Evolutionary conservation across 768 basidiomycete genomes (phyloP).

Genomic region (Strobilomyces echinocephalus): DNA sequence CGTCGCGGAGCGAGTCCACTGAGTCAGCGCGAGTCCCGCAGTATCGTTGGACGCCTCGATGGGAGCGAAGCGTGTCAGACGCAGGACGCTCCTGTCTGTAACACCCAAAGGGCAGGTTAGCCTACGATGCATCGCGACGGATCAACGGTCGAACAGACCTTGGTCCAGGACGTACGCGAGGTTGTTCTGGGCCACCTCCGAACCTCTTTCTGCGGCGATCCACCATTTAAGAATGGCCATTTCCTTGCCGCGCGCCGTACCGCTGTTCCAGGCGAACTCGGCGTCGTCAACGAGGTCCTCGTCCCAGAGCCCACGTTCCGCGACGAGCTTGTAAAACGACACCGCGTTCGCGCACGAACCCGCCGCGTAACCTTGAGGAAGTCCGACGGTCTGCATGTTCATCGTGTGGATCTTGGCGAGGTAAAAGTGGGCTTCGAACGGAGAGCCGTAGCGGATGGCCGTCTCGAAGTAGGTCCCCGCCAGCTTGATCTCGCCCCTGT

Average conservation of each 20-base stretch:
- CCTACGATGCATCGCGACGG: slow-evolving; percentile 30
- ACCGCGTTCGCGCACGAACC: slow-evolving; percentile 88
- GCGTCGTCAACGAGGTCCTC: slow-evolving; percentile 81
- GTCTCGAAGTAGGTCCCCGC: slow-evolving; percentile 78
- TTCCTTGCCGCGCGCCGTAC: slow-evolving; percentile 67
- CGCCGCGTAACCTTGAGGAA: slow-evolving; percentile 47
- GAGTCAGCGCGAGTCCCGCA: slow-evolving; percentile 77
- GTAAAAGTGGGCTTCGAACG: slow-evolving; percentile 94
- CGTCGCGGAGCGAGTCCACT: slow-evolving; percentile 91
- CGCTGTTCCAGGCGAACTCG: slow-evolving; percentile 67
- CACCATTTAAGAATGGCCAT: slow-evolving; percentile 90
- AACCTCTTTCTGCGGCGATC: slow-evolving; percentile 90
- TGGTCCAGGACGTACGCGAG: slow-evolving; percentile 89
- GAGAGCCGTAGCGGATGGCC: slow-evolving; percentile 82
- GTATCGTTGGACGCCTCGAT: slow-evolving; percentile 76
- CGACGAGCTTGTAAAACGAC: slow-evolving; percentile 88
- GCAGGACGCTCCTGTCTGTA: slow-evolving; percentile 66
- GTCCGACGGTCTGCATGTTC: slow-evolving; percentile 40
- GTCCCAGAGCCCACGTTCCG: slow-evolving; percentile 86
- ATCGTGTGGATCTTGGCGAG: slow-evolving; percentile 76
- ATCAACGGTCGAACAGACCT: slow-evolving; percentile 46
- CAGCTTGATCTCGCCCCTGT: slow-evolving; percentile 56
- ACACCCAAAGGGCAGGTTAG: neutral
- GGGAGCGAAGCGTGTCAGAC: slow-evolving; percentile 63
- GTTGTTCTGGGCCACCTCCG: slow-evolving; percentile 92